Evolutionary conservation across 495 filamentous ascomycete species (phyloP), one percentile per base, ranked within the genome.

Genomic region (Penicillium bovifimosum): DNA sequence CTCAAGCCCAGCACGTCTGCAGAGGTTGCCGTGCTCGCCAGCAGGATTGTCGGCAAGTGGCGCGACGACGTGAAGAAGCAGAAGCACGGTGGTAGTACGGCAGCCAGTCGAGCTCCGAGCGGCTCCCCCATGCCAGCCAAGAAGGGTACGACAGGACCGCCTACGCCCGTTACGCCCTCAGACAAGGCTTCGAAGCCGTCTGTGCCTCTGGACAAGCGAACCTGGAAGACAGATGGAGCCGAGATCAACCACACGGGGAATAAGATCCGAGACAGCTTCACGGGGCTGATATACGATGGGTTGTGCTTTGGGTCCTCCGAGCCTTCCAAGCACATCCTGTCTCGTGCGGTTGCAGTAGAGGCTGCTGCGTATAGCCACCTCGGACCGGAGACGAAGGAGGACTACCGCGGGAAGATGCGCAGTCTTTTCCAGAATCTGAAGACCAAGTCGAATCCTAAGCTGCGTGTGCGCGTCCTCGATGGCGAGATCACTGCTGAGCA

Each of bases 381-480:
- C 17, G 77, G 77, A 60, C 80, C 84, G 14, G 88, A 92, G 62
- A 85, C 80, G 5, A 80, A 80, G 48, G 67, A 80, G 41, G 73
- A 80, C 35, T 98, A 98, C 77, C 83, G 85, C 48, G 75, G 73
- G 34, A 96, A 96, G 73, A 84, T 96, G 55, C 87, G 95, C 65
- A 90, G 87, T 24, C 80, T 98, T 14, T 96, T 86, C 77, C 84
- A 90, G 61, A 96, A 96, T 61, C 80, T 98, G 46, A 96, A 96
- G 79, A 88, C 86, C 74, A 90, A 88, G 67, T 86, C 85, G 42
- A 97, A 96, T 73, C 73, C 79, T 24, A 76, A 76, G 42, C 79
- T 98, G 28, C 84, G 90, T 17, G 73, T 76, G 44, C 82, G 85
- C 54, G 88, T 98, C 39, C 76, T 95, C 53, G 71, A 68, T 11